phyloP scores from a whole-genome alignment of 805 yeast species.

The Wickerhamiella azymoides region DNA sequence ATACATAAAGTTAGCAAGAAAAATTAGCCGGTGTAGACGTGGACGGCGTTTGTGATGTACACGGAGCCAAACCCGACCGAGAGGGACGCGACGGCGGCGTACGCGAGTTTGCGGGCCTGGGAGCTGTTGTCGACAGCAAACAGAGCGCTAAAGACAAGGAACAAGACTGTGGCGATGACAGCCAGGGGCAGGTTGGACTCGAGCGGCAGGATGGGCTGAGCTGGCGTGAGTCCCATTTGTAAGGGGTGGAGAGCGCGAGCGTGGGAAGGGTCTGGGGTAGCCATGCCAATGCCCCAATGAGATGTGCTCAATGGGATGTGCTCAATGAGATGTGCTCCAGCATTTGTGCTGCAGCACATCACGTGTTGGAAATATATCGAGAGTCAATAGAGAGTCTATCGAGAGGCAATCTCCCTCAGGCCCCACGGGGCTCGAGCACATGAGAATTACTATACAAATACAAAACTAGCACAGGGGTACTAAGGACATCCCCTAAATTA shows the following conservation, averaged over 20 bases:
- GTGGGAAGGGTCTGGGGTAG: background rate
- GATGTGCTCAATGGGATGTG: too few species aligned
- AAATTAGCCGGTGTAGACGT: conserved; percentile 31
- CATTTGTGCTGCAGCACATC: too few species aligned
- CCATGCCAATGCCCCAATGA: too few species aligned
- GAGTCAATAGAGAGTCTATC: too few species aligned
- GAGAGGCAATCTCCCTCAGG: too few species aligned
- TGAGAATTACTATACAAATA: background rate
- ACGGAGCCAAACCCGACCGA: conserved; percentile 28
- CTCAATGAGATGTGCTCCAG: background rate
- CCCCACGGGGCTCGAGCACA: too few species aligned
- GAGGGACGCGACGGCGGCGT: conserved; percentile 26
- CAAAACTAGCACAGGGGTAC: background rate
- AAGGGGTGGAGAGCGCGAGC: background rate
- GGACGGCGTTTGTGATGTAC: conserved; percentile 31
- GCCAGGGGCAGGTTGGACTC: conserved; percentile 19
- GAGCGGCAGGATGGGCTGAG: conserved; percentile 18
- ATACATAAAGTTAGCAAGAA: conserved; percentile 7
- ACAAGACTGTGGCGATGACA: conserved; percentile 8
- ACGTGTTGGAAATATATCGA: too few species aligned
- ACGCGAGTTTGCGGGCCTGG: conserved; percentile 17
- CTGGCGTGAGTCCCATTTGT: conserved; percentile 9
- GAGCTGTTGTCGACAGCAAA: conserved; percentile 16
- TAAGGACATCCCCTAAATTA: too few species aligned
- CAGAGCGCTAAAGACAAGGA: conserved; percentile 16